Evolutionary conservation across 495 filamentous ascomycete genomes (phyloP).

Genomic region (Aspergillus incahuasiensis): DNA sequence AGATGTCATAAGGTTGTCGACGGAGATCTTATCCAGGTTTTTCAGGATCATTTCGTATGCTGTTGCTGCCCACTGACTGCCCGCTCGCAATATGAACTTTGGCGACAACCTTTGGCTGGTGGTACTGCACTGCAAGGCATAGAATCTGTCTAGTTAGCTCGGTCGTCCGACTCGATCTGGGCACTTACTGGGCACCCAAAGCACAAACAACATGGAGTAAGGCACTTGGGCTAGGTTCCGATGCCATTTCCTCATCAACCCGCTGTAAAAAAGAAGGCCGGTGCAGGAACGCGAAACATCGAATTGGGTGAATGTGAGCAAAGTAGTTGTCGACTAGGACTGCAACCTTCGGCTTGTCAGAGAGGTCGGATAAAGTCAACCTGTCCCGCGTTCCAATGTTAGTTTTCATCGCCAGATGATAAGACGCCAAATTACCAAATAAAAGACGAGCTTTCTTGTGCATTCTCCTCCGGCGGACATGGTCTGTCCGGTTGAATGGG

Average conservation of each 20-base stretch:
- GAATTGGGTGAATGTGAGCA: conserved; percentile 32
- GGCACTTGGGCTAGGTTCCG: conserved; percentile 16
- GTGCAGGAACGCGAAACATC: conserved; percentile 36
- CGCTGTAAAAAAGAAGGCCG: conserved; percentile 30
- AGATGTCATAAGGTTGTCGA: conserved; percentile 31
- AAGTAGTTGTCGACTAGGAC: conserved; percentile 33
- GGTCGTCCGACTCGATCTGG: no score
- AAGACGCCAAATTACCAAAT: no score
- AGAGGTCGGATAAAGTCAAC: conserved; percentile 20
- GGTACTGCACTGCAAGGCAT: conserved; percentile 23
- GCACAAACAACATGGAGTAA: conserved; percentile 34
- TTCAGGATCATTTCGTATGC: conserved; percentile 26
- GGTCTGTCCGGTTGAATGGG: not conserved
- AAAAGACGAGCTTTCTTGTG: not conserved
- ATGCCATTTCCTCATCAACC: conserved; percentile 21
- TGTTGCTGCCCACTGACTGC: conserved; percentile 26
- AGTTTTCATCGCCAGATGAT: no score
- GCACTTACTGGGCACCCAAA: conserved; percentile 32
- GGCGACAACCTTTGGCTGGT: conserved; percentile 14
- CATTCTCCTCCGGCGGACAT: not conserved
- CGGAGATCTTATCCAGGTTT: conserved; percentile 29
- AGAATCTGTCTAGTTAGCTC: conserved; percentile 16
- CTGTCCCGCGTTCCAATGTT: no score
- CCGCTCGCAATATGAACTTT: conserved; percentile 16
- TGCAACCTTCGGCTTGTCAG: conserved; percentile 18